Percentiles rank a stretch among this genome's conserved stretches.
phyloP scores from a whole-genome alignment of 805 yeast species.

The Pichia pseudocactophila region DNA sequence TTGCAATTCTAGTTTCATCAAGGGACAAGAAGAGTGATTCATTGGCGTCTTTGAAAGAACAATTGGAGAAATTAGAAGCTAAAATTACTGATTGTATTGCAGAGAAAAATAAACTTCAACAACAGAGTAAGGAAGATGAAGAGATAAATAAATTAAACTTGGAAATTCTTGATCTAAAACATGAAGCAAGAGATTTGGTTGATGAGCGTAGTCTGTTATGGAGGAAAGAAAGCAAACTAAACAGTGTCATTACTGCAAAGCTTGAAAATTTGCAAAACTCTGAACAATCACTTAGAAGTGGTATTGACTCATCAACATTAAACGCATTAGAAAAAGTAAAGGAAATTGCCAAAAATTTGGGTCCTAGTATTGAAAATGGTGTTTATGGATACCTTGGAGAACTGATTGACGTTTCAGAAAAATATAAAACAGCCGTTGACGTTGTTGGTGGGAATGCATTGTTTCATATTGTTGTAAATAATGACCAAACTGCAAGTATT shows the following conservation, averaged over 20 bases:
- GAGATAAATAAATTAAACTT: conserved; percentile 15
- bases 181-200: conserved; percentile 34
- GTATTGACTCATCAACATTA: conserved; percentile 66
- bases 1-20: conserved; percentile 21
- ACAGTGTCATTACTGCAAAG: conserved; percentile 43
- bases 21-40: conserved; percentile 23
- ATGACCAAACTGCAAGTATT: conserved; percentile 70
- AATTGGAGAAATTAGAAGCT: conserved; percentile 30
- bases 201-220: conserved; percentile 68
- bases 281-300: conserved; percentile 53
- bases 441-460: conserved; percentile 81
- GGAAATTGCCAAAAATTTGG: conserved; percentile 50
- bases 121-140: conserved; percentile 25
- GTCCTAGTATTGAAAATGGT: conserved; percentile 33
- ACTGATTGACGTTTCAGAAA: conserved; percentile 68
- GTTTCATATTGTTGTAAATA: conserved; percentile 85
- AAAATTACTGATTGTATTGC: conserved; percentile 3
- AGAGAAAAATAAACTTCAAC: background rate
- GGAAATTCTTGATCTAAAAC: conserved; percentile 26
- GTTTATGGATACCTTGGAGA: conserved; percentile 87
- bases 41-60: conserved; percentile 27
- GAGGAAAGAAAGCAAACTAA: conserved; percentile 67
- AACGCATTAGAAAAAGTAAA: conserved; percentile 64
- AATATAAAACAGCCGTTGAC: conserved; percentile 79
- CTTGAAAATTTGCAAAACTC: conserved; percentile 45